Conservation (phyloP, 1,284 basidiomycete species). For the Erythrobasidium hasegawianum region DNA sequence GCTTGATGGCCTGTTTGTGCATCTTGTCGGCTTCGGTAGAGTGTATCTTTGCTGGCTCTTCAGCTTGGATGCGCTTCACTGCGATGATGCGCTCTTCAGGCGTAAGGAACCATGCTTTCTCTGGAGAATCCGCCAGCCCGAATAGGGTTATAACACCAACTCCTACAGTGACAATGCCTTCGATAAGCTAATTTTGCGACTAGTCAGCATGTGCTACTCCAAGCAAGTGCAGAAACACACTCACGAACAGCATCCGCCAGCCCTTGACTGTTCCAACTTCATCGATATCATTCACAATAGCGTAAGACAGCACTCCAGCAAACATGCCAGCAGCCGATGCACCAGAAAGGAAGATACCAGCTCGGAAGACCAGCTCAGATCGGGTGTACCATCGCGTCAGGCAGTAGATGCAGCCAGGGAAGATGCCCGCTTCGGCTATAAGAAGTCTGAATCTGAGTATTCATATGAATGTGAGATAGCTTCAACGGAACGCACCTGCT, state of each 20-base stretch:
- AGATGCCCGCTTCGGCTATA: conserved; percentile 17
- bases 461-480: conserved; percentile 27
- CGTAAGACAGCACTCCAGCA: conserved; percentile 8
- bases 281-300: not conserved
- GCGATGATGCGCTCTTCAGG: conserved; percentile 6
- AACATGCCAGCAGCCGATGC: conserved; percentile 7
- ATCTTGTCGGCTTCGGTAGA: not conserved
- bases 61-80: not conserved
- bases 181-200: not conserved
- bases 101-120: conserved; percentile 14
- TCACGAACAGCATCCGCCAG: conserved; percentile 46
- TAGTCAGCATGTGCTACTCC: not conserved
- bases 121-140: conserved; percentile 5
- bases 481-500: conserved; percentile 26
- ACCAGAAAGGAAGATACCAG: conserved; percentile 7
- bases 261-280: not conserved
- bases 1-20: not conserved
- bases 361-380: not conserved
- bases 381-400: conserved; percentile 11
- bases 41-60: conserved; percentile 1
- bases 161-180: conserved; percentile 14
- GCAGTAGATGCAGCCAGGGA: conserved; percentile 13
- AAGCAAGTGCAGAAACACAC: not conserved
- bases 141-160: conserved; percentile 5
- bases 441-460: not conserved